Base-by-base conservation (phyloP, 192 early-diverging fungal genomes). In the Umbelopsis sp. region DNA sequence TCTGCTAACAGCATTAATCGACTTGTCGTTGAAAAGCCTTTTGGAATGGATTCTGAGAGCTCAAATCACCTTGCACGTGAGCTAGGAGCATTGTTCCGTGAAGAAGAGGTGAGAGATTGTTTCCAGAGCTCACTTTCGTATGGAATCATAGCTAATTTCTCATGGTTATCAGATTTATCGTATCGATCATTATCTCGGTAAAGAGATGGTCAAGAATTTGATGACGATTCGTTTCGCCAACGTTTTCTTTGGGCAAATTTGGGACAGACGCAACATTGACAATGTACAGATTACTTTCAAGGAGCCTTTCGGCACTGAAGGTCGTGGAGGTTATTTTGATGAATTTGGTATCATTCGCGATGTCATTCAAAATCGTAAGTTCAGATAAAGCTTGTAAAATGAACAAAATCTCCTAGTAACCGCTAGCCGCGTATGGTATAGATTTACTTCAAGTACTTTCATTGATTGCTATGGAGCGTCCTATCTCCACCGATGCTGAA, bases 291-390 rank as follows among this genome's bases (percentile, higher is more conserved):
- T 98, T 80, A 95, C 93, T 1, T 96, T 98, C 85, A 98, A 98
- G 77, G 96, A 98, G 82, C 87, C 91, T 64, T 92, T 98, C 81
- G 96, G 96, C 41, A 96, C 96, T 16, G 92, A 98, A 81, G 96
- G 96, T 15, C 90, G 96, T 70, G 96, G 96, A 66, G 96, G 96
- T 7, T 98, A 98, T 91, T 97, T 98, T 92, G 92, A 98, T 77
- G 93, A 96, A 76, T 95, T 95, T 84, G 96, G 96, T 44, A 97
- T 98, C 46, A 95, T 99, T 71, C 94, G 97, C 68, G 97, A 99
- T 72, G 97, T 99, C 44, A 91, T 92, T 87, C 92, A 94, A 84
- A 94, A 94, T 81, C 91, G 84, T 87, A 80, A 68, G 82, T 80
- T 58, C 68, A 71, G 18, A 64, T 45, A 4, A 44, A 4, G 18